These are phyloP conservation scores for Scheffersomyces ergatensis DNA, from an alignment of 805 yeast species.

Conservation along the genomic window DNA sequence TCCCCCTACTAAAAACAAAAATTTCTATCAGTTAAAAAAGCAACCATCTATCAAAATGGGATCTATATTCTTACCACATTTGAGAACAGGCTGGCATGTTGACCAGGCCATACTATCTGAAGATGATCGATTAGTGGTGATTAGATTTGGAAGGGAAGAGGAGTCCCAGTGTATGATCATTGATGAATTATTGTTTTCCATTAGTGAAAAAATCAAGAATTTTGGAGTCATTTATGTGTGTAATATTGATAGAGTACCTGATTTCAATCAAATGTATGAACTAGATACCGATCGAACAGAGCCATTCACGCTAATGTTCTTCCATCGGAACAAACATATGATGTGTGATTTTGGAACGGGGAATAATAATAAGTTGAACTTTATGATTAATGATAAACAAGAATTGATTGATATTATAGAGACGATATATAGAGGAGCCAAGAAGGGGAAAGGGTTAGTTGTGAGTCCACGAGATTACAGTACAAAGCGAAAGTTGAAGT, in stretches of 20 bases:
- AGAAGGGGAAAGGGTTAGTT: slow-evolving; percentile 89
- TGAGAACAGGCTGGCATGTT: slow-evolving; percentile 91
- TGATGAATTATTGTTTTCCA: slow-evolving; percentile 79
- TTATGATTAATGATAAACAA: slow-evolving; percentile 70
- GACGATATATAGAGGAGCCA: slow-evolving; percentile 85
- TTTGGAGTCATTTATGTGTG: slow-evolving; percentile 88
- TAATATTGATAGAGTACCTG: slow-evolving; percentile 86
- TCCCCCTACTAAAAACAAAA: too few relatives aligned
- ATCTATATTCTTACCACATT: slow-evolving; percentile 76
- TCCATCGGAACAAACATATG: slow-evolving; percentile 91
- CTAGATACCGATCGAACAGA: slow-evolving; percentile 51
- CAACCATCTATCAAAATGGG: too few relatives aligned
- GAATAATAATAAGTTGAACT: slow-evolving; percentile 90
- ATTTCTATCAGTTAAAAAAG: too few relatives aligned
- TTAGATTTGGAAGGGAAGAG: slow-evolving; percentile 81
- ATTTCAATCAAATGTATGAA: slow-evolving; percentile 86
- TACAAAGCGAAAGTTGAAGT: slow-evolving; percentile 14
- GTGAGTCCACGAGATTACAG: slow-evolving; percentile 75
- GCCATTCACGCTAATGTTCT: slow-evolving; percentile 91
- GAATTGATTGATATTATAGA: slow-evolving; percentile 91
- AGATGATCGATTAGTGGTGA: slow-evolving; percentile 81
- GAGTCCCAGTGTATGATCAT: slow-evolving; percentile 81
- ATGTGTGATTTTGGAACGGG: slow-evolving; percentile 99
- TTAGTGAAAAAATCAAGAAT: slow-evolving; percentile 81
- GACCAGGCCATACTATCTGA: slow-evolving; percentile 95